Evolutionary conservation across 192 early-diverging fungal genomes (phyloP).

Genomic region (Lobosporangium transversale): DNA sequence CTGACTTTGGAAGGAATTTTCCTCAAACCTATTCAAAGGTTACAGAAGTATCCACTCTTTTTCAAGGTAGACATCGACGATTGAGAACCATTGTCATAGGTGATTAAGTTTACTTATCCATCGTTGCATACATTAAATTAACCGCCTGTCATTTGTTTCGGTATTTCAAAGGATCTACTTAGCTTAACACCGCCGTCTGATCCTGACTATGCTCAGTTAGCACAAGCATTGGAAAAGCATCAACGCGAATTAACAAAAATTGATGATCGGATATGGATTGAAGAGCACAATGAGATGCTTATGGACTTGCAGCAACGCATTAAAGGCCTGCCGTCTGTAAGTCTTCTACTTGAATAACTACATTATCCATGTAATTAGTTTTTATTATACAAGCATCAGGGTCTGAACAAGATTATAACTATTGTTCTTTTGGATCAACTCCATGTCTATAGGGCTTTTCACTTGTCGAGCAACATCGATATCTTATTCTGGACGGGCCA

Average conservation of each 20-base stretch:
- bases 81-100: not conserved
- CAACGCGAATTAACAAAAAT: constrained; percentile 43
- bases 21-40: constrained; percentile 57
- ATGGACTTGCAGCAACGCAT: constrained; percentile 46
- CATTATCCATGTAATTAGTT: not conserved
- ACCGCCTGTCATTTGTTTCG: not conserved
- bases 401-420: too few relatives aligned
- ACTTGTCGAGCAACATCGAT: constrained; percentile 43
- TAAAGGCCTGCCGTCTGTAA: constrained; percentile 41
- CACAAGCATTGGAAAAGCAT: constrained; percentile 28
- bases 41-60: constrained; percentile 61
- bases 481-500: constrained; percentile 47
- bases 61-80: constrained; percentile 46
- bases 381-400: too few relatives aligned
- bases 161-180: constrained; percentile 21
- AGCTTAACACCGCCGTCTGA: constrained; percentile 26
- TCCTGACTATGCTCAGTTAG: constrained; percentile 28
- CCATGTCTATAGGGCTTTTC: constrained; percentile 31
- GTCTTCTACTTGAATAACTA: not conserved
- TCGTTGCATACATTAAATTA: too few relatives aligned
- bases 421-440: not conserved
- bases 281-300: constrained; percentile 49
- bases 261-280: constrained; percentile 51
- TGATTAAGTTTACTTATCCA: too few relatives aligned
- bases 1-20: constrained; percentile 57